Percentiles rank a stretch among this genome's conserved stretches.
Evolutionary conservation across 2,329 filamentous ascomycete genomes (phyloP).

Genomic region (Cercospora beticola): DNA sequence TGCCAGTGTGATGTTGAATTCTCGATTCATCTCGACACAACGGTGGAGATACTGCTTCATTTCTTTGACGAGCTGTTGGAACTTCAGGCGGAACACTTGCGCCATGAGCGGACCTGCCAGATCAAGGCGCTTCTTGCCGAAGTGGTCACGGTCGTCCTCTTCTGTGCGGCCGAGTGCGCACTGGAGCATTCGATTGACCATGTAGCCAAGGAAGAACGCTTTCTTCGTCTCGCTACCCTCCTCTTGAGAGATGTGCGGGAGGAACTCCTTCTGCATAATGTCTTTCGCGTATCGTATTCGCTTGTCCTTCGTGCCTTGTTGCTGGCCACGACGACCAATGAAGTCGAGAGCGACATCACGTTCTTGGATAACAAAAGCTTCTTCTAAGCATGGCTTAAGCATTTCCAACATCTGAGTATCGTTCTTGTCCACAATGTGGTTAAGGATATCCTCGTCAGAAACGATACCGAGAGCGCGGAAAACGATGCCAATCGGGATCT

Average conservation of each 20-base stretch:
- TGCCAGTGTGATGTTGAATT: constrained; percentile 87
- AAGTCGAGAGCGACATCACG: constrained; percentile 91
- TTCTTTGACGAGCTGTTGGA: constrained; percentile 86
- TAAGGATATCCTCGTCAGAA: constrained; percentile 95
- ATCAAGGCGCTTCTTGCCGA: constrained; percentile 97
- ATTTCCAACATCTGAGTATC: constrained; percentile 98
- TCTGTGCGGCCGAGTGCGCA: constrained; percentile 90
- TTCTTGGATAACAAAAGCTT: constrained; percentile 94
- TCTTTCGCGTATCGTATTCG: constrained; percentile 91
- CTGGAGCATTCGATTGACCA: constrained; percentile 94
- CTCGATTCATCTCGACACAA: constrained; percentile 82
- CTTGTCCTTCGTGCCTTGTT: constrained; percentile 74
- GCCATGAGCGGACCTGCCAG: constrained; percentile 90
- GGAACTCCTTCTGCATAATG: constrained; percentile 92
- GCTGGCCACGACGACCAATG: constrained; percentile 87
- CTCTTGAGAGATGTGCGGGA: constrained; percentile 93
- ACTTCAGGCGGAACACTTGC: constrained; percentile 91
- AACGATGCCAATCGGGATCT: constrained; percentile 91
- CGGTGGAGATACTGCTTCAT: constrained; percentile 87
- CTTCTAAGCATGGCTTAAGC: constrained; percentile 94
- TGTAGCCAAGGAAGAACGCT: constrained; percentile 97
- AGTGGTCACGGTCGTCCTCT: constrained; percentile 96
- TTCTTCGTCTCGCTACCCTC: constrained; percentile 95
- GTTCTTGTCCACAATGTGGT: constrained; percentile 92
- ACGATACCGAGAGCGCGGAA: constrained; percentile 95